Base-by-base conservation (phyloP, 208 protist genomes). In the Leishmania tropica region DNA sequence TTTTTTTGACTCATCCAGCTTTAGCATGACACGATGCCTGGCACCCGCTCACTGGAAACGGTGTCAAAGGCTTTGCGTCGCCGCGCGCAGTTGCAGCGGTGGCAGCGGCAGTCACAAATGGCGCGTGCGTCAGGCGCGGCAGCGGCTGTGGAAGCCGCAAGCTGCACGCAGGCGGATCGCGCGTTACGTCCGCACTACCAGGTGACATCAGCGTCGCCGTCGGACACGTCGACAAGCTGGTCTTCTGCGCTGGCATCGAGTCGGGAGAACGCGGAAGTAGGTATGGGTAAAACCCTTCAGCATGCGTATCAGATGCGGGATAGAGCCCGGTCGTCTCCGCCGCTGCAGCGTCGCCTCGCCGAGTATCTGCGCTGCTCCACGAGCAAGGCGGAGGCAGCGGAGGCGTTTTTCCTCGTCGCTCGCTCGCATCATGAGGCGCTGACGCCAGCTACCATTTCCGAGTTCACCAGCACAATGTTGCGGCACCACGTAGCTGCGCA, bases 381-480 rank as follows among this genome's bases (percentile, higher is more conserved):
- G 4, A 80, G 78, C 51, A 93, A 94, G 74, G 80, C 58, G 3
- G 92, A 84, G 35, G 83, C 88, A 4, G 76, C 83, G 7, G 85
- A 91, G 76, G 81, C 87, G 0, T 94, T 97, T 79, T 81, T 91
- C 31, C 67, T 87, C 3, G 48, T 93, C 48, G 75, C 91, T 1
- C 72, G 83, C 65, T 81, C 76, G 28, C 58, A 79, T 13, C n/a
- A 65, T 13, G 81, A 83, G 54, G 64, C 79, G 10, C 35, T 88
- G 79, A 74, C 74, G 21, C 71, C 82, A 11, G 67, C 76, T 4
- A 89, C 85, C 47, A 68, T 93, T 53, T 53, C 78, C 42, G 83
- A 80, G 4, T 79, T 95, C 28, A 80, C 87, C 15, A 74, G 81
- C 21, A 78, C 84, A 1, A 72, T 95, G 71, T 56, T 96, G 65